Evolutionary conservation across 2,329 filamentous ascomycete species (phyloP).

Genomic region (Immersiporthe knoxdaviesiana): DNA sequence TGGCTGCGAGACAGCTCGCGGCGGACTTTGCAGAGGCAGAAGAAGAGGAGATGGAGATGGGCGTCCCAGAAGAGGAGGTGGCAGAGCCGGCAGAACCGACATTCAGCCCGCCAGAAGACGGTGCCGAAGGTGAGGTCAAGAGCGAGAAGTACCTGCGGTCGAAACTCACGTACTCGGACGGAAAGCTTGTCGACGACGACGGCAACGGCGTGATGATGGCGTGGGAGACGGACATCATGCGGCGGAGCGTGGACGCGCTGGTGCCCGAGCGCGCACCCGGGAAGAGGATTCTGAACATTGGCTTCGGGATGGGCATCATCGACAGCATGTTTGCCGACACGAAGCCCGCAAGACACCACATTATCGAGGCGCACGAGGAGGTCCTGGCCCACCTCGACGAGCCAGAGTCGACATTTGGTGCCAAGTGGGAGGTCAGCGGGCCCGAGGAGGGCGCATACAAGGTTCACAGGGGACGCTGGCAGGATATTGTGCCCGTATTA

Average conservation of each 20-base stretch:
- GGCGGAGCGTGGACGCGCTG: slow-evolving; percentile 70
- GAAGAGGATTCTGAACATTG: slow-evolving; percentile 79
- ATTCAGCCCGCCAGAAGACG: slow-evolving; percentile 42
- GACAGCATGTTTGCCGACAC: slow-evolving; percentile 75
- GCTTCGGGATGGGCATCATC: slow-evolving; percentile 90
- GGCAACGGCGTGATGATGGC: slow-evolving; percentile 92
- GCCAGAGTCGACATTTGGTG: slow-evolving; percentile 55
- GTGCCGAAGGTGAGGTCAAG: slow-evolving; percentile 54
- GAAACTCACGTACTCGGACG: slow-evolving; percentile 64
- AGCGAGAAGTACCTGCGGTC: slow-evolving; percentile 72
- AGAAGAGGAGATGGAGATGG: slow-evolving; percentile 25
- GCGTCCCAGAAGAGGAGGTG: slow-evolving; percentile 34
- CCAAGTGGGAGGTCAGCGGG: slow-evolving; percentile 56
- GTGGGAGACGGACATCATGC: slow-evolving; percentile 89
- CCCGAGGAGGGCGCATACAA: slow-evolving; percentile 70
- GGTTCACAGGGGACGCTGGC: slow-evolving; percentile 77
- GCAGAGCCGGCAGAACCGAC: slow-evolving; percentile 37
- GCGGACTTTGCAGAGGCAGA: slow-evolving; percentile 24
- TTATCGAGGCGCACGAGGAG: slow-evolving; percentile 82
- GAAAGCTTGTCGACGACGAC: slow-evolving; percentile 72
- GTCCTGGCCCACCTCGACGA: slow-evolving; percentile 68
- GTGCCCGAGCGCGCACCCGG: slow-evolving; percentile 50
- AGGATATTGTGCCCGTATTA: slow-evolving; percentile 73
- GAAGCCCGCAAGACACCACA: slow-evolving; percentile 73
- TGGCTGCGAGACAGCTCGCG: slow-evolving; percentile 32